These are phyloP conservation scores for Kodamaea derodonti DNA, from an alignment of 1,139 yeast species.

Conservation along the genomic window DNA sequence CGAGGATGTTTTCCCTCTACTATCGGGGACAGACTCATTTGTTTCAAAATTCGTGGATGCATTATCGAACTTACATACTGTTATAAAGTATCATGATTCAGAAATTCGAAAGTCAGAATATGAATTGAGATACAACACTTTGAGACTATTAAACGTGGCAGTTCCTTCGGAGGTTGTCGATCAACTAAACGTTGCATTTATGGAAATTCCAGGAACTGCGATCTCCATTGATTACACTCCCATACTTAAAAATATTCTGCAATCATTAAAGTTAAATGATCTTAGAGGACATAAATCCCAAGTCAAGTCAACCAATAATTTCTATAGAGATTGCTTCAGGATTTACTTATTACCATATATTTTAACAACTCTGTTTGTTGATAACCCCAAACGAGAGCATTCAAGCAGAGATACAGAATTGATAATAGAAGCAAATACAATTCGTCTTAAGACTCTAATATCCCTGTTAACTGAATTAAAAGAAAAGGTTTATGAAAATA, in stretches of 20 bases:
- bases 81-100: neutral
- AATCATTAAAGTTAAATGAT: neutral
- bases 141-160: conserved; percentile 1
- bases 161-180: neutral
- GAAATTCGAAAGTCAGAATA: neutral
- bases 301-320: conserved; percentile 5
- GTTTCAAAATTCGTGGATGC: neutral
- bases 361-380: conserved; percentile 6
- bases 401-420: too few species aligned
- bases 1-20: conserved; percentile 9
- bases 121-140: neutral
- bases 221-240: neutral
- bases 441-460: conserved; percentile 4
- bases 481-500: conserved; percentile 8
- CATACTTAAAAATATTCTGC: neutral
- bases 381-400: too few species aligned
- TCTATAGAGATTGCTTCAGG: conserved; percentile 12
- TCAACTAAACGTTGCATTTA: conserved; percentile 1
- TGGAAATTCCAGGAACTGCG: conserved; percentile 1
- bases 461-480: conserved; percentile 9
- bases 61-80: neutral
- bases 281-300: neutral
- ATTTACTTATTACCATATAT: conserved; percentile 10
- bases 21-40: neutral
- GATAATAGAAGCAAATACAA: too few species aligned